Conservation (phyloP, 345 rosid genomes). For the Salix dunnii region DNA sequence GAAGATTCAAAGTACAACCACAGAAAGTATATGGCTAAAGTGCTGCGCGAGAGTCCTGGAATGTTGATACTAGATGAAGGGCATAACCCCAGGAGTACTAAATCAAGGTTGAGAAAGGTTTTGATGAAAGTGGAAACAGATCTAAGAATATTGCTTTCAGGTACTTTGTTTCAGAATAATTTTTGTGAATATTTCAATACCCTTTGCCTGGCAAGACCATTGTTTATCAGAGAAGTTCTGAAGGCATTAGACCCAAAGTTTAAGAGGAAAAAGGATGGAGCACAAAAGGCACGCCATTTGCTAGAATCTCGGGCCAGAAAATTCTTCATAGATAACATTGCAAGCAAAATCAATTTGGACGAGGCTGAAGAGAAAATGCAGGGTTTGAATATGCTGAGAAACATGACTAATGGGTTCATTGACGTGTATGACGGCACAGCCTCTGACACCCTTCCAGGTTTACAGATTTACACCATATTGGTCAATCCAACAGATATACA, state of each 20-base stretch:
- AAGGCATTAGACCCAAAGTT: constrained; percentile 61
- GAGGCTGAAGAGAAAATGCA: constrained; percentile 64
- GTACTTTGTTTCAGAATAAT: constrained; percentile 91
- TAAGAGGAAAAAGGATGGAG: constrained; percentile 33
- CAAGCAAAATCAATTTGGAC: constrained; percentile 70
- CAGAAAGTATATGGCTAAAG: constrained; percentile 78
- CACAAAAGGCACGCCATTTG: constrained; percentile 59
- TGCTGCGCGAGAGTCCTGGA: constrained; percentile 84
- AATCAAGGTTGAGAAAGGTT: constrained; percentile 80
- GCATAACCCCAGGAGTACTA: constrained; percentile 90
- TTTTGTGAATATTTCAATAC: constrained; percentile 95
- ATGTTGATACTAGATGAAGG: constrained; percentile 83
- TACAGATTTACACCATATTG: constrained; percentile 82
- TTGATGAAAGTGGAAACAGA: constrained; percentile 88
- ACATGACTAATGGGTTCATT: constrained; percentile 69
- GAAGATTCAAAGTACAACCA: constrained; percentile 79
- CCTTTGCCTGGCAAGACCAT: constrained; percentile 82
- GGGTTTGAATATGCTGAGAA: constrained; percentile 75
- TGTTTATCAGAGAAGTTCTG: constrained; percentile 67
- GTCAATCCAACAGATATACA: constrained; percentile 81
- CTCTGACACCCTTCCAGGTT: constrained; percentile 75
- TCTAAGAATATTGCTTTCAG: constrained; percentile 74
- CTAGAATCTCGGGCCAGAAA: constrained; percentile 77
- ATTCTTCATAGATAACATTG: constrained; percentile 70
- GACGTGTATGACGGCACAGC: constrained; percentile 75